Base-by-base conservation (phyloP, 768 basidiomycete species). In the Lentinula boryana region DNA sequence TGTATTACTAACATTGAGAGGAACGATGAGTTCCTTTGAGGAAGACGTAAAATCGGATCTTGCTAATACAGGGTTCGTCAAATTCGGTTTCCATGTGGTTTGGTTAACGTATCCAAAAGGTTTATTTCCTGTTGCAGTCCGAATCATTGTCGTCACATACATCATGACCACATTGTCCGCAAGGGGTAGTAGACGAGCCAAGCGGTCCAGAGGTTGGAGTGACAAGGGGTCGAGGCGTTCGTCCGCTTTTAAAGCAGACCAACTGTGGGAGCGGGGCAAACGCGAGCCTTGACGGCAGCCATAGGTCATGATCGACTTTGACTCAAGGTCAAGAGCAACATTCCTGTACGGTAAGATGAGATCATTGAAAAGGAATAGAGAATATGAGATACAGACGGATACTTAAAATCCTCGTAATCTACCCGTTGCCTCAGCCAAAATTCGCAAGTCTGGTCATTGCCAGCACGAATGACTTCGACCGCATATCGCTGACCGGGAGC, bases 141-240 rank as follows among this genome's bases (percentile, higher is more conserved):
- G 60, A 44, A 55, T 61, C 60, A 56, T 55, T 15, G 60, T 55
- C 18, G 60, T 48, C n/a, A 61, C 54, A 35, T 61, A 61, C 41
- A 61, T 56, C 43, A 61, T 48, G 5, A 61, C 31, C 27, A 43
- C 40, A 15, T 56, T 53, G 31, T 56, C 53, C 12, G 60, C 43
- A 32, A 41, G 43, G 33, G 60, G 60, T 12, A 61, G 41, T 16
- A 60, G 7, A 7, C n/a, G 23, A 46, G 51, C 52, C 10, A 18
- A 15, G 0, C 12, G 35, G 18, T 56, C 52, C 4, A 61, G 43
- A 48, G 60, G 60, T 23, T 16, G 40, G 4, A 61, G 33, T 7
- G 60, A 43, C 32, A 61, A 36, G 4, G 52, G 27, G 56, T 61
- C 54, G 18, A 61, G 44, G 15, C n/a, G 15, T 56, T 60, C 58